Percentiles rank a stretch among this genome's conserved stretches.
phyloP scores from a whole-genome alignment of 805 yeast genomes.

The Tetrapisispora taiwanensis region DNA sequence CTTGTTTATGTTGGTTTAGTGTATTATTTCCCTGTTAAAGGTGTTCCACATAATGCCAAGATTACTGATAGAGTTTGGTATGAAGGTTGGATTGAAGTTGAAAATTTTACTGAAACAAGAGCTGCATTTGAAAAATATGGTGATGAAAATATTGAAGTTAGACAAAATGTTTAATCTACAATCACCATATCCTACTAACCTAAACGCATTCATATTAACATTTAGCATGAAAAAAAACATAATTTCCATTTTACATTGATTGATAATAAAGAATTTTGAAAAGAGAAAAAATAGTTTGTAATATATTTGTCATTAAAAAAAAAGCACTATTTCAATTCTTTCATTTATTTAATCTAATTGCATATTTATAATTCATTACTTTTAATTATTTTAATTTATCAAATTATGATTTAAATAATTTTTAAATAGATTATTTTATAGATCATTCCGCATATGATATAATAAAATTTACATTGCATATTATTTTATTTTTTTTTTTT shows the following conservation, averaged over 20 bases:
- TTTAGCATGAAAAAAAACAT: too few species aligned
- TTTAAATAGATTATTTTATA: too few species aligned
- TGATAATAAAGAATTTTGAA: not conserved
- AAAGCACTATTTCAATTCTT: not conserved
- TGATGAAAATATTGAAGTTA: constrained; percentile 1
- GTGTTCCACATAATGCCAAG: constrained; percentile 32
- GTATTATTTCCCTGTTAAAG: constrained; percentile 42
- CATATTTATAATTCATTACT: not conserved
- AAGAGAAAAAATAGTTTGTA: too few species aligned
- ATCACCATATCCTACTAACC: too few species aligned
- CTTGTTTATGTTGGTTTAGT: constrained; percentile 45
- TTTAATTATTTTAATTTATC: not conserved
- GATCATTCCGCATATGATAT: too few species aligned
- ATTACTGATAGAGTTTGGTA: constrained; percentile 41
- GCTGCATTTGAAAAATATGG: constrained; percentile 12
- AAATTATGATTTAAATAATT: not conserved
- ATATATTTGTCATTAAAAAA: too few species aligned
- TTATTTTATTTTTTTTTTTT: not conserved
- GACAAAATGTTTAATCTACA: not conserved
- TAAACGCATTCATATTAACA: too few species aligned
- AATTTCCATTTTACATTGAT: not conserved
- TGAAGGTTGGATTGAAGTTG: constrained; percentile 56
- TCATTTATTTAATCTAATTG: not conserved
- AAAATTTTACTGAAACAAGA: constrained; percentile 41
- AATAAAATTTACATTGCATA: too few species aligned